Evolutionary conservation across 2,329 filamentous ascomycete species (phyloP), one percentile per base, ranked within the genome.

Genomic region (Myotisia sp.): DNA sequence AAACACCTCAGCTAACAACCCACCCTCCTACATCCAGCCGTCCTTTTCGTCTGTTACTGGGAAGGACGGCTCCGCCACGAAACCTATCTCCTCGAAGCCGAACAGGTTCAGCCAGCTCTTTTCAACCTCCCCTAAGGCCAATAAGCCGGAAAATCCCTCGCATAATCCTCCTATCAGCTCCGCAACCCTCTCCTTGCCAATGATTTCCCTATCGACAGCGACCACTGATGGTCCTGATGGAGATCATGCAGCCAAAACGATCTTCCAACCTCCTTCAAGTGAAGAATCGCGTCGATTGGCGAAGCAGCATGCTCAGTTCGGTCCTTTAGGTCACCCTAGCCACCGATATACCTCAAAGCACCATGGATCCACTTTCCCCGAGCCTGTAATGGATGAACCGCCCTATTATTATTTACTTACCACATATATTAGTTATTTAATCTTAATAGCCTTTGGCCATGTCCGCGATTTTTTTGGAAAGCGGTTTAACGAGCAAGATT

Each of bases 381-480:
- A 84, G 23, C 86, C 87, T 4, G 66, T 95, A 39, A 83, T 93
- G 54, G 90, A 98, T 52, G 87, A 94, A 57, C 87, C 90, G 26
- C 84, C 87, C 12, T 95, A 94, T 64, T 95, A 86, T 67, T 94
- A 82, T 62, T 74, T 98, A 50, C 71, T 98, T 47, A 95, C 90
- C 22, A 98, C 90, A 50, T 98, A 98, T 67, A 83, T 98, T 60
- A 94, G 85, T 62, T 98, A 98, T 59, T 71, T 98, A 44, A 77
- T 95, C 46, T 72, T 98, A 49, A 95, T 98, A 54, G 75, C 90
- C 44, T 86, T 94, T 44, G 90, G 90, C 37, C 90, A 98, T 54
- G 76, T 94, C 40, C 77, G 87, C 54, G 90, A 98, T 57, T 95
- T 94, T 62, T 95, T 98, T 54, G 87, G 90, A 57, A 94, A 95